These are phyloP conservation scores for Spizellomyces punctatus DNA, from an alignment of 192 early-diverging fungal genomes.

Conservation along the genomic window DNA sequence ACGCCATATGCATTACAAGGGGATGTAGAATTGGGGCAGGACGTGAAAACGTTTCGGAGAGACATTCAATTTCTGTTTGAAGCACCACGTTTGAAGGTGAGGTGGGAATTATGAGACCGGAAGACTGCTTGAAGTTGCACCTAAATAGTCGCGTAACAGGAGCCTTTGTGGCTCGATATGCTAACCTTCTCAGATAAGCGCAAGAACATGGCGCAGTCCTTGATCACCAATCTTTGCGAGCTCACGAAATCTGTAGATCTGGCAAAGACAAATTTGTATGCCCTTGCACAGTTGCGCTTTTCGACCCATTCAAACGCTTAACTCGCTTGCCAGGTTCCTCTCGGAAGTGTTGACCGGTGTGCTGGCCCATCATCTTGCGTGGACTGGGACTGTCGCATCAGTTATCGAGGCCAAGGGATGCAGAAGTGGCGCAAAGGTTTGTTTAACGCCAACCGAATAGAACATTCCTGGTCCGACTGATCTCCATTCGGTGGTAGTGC, in stretches of 20 bases:
- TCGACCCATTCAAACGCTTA: neutral
- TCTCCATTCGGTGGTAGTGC: neutral
- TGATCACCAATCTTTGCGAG: slow-evolving; percentile 10
- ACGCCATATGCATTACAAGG: slow-evolving; percentile 12
- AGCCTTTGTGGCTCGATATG: slow-evolving; percentile 38
- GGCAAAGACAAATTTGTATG: slow-evolving; percentile 14
- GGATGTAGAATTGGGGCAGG: slow-evolving; percentile 5
- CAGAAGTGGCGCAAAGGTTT: neutral
- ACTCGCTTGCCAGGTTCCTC: slow-evolving; percentile 20
- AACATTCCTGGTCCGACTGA: neutral
- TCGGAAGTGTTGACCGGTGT: slow-evolving; percentile 23
- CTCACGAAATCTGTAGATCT: neutral
- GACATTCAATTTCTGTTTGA: slow-evolving; percentile 18
- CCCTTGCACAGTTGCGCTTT: neutral
- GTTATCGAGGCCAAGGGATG: slow-evolving; percentile 6
- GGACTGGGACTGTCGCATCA: slow-evolving; percentile 31
- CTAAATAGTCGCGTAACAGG: neutral
- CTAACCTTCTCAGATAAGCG: slow-evolving; percentile 23
- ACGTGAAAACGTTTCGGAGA: slow-evolving; percentile 18
- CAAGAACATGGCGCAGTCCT: slow-evolving; percentile 1
- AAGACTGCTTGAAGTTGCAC: too few species aligned
- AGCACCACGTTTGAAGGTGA: slow-evolving; percentile 13
- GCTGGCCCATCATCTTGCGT: slow-evolving; percentile 28
- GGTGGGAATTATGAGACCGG: too few species aligned
- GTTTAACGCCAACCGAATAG: neutral